Evolutionary conservation across 208 protist species (phyloP), one percentile per base, ranked within the genome.

Genomic region (Willaertia magna): DNA sequence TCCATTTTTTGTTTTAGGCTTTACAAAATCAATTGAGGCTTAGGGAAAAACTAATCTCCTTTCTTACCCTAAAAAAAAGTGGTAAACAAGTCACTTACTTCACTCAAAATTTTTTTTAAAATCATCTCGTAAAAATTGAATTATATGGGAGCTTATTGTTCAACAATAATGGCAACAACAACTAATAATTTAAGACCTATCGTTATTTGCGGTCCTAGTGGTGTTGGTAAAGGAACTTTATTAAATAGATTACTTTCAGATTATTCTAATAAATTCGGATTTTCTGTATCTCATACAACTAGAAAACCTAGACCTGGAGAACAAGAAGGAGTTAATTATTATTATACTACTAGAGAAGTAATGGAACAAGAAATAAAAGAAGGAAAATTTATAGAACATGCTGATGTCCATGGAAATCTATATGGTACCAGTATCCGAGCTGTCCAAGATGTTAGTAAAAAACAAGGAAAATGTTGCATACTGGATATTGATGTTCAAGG

Each of bases 261-360:
- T 30, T 93, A 89, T 85, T 92, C 93, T 22, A 78, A 88, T 20
- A 74, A 85, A 12, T 96, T 97, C 79, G 90, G 90, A 74, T 96
- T 96, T 75, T 93, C 90, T 49, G 91, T 96, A 14, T 96, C 93
- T 85, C 91, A 95, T 91, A 96, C 95, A 22, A 96, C 95, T 6
- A 91, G 95, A 44, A 30, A 81, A 42, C 92, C 93, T 39, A 90
- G 94, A 16, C 39, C 55, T 2, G 94, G 93, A 7, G 95, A 97
- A 90, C 84, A 87, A 34, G 61, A 96, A 84, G 95, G 95, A 16
- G 87, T 90, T 42, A 86, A 95, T 83, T 97, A 97, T 86, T 88
- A 96, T 89, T 97, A 96, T 84, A 88, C 92, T 16, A 87, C 83
- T 2, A 79, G 86, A 7, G 89, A 90, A 1, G 74, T 88, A 44